Percentiles rank a stretch among this genome's conserved stretches.
Evolutionary conservation across 2,329 filamentous ascomycete genomes (phyloP).

Genomic region (Beauveria varroae): DNA sequence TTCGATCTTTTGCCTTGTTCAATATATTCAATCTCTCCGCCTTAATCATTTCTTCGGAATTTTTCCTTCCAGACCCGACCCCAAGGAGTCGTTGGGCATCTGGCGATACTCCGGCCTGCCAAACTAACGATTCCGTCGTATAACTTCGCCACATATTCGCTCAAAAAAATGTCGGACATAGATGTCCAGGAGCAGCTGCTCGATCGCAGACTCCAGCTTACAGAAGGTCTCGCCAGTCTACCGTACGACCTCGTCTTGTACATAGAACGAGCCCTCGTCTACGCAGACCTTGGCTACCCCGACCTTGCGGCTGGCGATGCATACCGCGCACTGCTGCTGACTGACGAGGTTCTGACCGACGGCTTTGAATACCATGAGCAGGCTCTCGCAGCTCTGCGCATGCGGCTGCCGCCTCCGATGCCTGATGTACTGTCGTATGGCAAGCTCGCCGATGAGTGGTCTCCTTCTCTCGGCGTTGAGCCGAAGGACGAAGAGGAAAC

Average conservation of each 20-base stretch:
- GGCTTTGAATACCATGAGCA: constrained; percentile 75
- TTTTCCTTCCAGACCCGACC: no score
- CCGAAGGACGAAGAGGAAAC: constrained; percentile 26
- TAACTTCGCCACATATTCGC: not conserved
- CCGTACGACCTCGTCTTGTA: constrained; percentile 59
- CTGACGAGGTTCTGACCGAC: constrained; percentile 73
- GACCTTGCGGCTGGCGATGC: constrained; percentile 87
- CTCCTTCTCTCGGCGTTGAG: constrained; percentile 25
- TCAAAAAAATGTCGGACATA: constrained; percentile 6
- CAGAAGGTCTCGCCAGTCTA: constrained; percentile 41
- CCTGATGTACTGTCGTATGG: constrained; percentile 41
- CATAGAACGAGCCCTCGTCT: constrained; percentile 60
- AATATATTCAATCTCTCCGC: not conserved
- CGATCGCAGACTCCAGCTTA: constrained; percentile 48
- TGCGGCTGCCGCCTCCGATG: constrained; percentile 24
- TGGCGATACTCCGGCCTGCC: not conserved
- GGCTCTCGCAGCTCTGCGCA: constrained; percentile 45
- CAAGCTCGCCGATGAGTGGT: constrained; percentile 29
- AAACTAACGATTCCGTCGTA: not conserved
- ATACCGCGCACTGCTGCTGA: constrained; percentile 80
- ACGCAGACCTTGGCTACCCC: constrained; percentile 73
- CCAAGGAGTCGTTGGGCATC: no score
- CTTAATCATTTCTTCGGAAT: not conserved
- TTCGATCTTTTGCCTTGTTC: not conserved
- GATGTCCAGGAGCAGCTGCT: constrained; percentile 36